Conservation (phyloP, 768 basidiomycete genomes). For the Cystobasidium tubakii region DNA sequence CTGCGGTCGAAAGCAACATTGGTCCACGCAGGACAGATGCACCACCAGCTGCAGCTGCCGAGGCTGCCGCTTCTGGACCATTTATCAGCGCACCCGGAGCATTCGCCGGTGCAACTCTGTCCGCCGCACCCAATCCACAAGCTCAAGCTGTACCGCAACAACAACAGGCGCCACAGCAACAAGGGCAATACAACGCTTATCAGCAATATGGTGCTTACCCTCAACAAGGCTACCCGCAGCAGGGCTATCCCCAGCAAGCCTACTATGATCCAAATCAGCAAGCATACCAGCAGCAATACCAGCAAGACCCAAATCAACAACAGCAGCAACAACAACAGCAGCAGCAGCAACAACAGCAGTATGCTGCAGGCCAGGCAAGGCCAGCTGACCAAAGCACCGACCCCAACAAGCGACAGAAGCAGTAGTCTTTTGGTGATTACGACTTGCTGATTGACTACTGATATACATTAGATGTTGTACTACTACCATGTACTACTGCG, state of each 20-base stretch:
- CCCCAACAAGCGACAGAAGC: conserved; percentile 29
- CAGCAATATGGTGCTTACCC: conserved; percentile 7
- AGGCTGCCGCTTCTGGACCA: conserved; percentile 56
- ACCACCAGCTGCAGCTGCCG: conserved; percentile 45
- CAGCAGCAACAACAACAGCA: conserved; percentile 1
- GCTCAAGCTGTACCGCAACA: neutral
- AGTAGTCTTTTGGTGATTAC: neutral
- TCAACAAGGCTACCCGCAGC: neutral
- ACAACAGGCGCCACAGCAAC: conserved; percentile 52
- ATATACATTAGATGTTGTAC: neutral
- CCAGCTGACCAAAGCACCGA: conserved; percentile 30
- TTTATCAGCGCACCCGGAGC: conserved; percentile 63
- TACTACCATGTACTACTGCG: too few relatives aligned
- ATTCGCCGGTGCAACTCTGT: conserved; percentile 72
- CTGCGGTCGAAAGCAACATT: conserved; percentile 30
- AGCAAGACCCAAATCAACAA: conserved; percentile 54
- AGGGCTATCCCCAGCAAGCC: conserved; percentile 18
- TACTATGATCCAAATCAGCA: conserved; percentile 25
- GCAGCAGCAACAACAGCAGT: conserved; percentile 12
- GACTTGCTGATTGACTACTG: neutral
- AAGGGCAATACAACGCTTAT: neutral
- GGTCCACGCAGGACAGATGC: conserved; percentile 18
- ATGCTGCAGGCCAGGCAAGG: conserved; percentile 23
- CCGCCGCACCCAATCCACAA: conserved; percentile 79
- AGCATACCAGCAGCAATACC: conserved; percentile 20